Percentiles rank a stretch among this genome's conserved stretches.
phyloP scores from a whole-genome alignment of 768 basidiomycete species.

The Calocera viscosa region DNA sequence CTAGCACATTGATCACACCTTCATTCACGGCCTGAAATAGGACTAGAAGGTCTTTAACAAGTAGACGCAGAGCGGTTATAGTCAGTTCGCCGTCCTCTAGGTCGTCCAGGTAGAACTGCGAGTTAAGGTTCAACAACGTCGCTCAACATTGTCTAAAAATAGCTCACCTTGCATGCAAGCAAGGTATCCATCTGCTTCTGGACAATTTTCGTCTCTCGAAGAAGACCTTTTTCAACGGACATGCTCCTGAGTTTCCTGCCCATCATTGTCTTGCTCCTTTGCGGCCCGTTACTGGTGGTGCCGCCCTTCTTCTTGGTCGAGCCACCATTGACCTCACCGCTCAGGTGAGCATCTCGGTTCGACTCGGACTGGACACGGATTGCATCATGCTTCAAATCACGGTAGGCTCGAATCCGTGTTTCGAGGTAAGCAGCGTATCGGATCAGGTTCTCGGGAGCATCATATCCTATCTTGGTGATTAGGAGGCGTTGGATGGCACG shows the following conservation, averaged over 20 bases:
- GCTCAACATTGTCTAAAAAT: slow-evolving; percentile 8
- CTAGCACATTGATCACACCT: slow-evolving; percentile 52
- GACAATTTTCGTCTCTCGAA: slow-evolving; percentile 83
- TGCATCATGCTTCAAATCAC: slow-evolving; percentile 86
- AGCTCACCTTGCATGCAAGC: slow-evolving; percentile 72
- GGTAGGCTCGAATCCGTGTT: slow-evolving; percentile 72
- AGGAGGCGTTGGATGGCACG: slow-evolving; percentile 8
- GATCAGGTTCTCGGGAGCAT: slow-evolving; percentile 72
- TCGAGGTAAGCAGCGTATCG: slow-evolving; percentile 84
- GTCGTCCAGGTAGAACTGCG: slow-evolving; percentile 85
- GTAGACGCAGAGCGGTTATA: slow-evolving; percentile 76
- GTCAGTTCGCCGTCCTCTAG: slow-evolving; percentile 76
- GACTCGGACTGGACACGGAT: slow-evolving; percentile 86
- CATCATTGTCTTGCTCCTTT: slow-evolving; percentile 61
- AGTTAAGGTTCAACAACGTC: neutral
- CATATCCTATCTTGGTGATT: slow-evolving; percentile 47
- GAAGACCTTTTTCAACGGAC: slow-evolving; percentile 89
- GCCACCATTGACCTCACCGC: slow-evolving; percentile 50
- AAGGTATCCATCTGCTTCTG: slow-evolving; percentile 82
- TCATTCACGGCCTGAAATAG: slow-evolving; percentile 95
- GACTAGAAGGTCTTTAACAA: slow-evolving; percentile 90
- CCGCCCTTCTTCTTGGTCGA: slow-evolving; percentile 24
- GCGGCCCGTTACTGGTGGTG: slow-evolving; percentile 22
- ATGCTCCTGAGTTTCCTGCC: slow-evolving; percentile 78
- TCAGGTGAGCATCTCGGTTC: slow-evolving; percentile 72